Base-by-base conservation (phyloP, 1,284 basidiomycete genomes). In the Ustilago trichophora region DNA sequence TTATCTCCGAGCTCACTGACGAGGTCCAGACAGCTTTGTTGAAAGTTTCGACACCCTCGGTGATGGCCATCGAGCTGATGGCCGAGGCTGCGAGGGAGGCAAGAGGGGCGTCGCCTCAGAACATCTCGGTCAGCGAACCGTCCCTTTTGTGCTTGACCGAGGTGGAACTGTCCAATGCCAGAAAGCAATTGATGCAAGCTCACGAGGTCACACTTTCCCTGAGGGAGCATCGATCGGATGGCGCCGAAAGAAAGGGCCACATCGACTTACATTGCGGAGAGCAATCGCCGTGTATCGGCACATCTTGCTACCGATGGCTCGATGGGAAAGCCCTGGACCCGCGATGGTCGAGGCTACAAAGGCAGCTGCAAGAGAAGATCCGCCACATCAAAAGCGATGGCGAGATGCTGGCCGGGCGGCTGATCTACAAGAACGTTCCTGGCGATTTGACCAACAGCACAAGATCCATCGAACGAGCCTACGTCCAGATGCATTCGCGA, bases 341-440 rank as follows among this genome's bases (percentile, higher is more conserved):
- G 6, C 44, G 31, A 33, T 56, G 60, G 60, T 26, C 32, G n/a
- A 57, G 18, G 18, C 22, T 56, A 24, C 53, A 55, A 15, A 35
- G 13, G 6, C 12, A 51, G 4, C 22, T 68, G 7, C 31, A 31
- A 4, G 50, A 42, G 12, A 38, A 41, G 16, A 43, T 58, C 11
- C 2, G 25, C 25, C 26, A 13, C 16, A 36, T 68, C 42, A 35
- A 44, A 18, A n/a, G 35, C 19, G 32, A 40, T 1, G 58, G 41
- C 26, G 57, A 62, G 32, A 35, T 53, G 19, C 38, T 71, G 27
- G 44, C 44, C 10, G 22, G 48, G 3, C 36, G 35, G 21, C 35
- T 66, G 10, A 29, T 60, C 34, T 58, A 66, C 43, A 53, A 46
- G 46, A 24, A 25, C 13, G 35, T 71, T 15, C 18, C 11, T 9